Evolutionary conservation across 2,329 filamentous ascomycete genomes (phyloP), one percentile per base, ranked within the genome.

Genomic region (Dryadomyces quercus-mongolicae): DNA sequence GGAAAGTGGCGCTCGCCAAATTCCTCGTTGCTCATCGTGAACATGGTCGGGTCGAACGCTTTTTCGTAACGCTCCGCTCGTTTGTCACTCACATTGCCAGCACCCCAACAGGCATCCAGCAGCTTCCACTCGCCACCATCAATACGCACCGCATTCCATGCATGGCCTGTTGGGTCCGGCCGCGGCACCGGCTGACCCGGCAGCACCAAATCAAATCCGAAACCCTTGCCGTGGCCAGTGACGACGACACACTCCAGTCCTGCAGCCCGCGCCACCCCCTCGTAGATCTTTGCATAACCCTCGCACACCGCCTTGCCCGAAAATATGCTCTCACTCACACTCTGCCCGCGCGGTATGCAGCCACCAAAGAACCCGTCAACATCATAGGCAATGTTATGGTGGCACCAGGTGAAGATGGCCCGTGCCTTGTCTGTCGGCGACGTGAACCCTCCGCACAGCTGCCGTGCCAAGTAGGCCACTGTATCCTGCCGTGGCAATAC

Each of bases 341-440:
- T 85, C 45, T 62, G 60, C 47, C 81, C 82, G 8, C 78, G 74
- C 58, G 82, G 76, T 36, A 95, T 72, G 49, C 74, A 81, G 40
- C 83, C 80, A 55, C 76, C 80, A 64, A 94, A 94, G 71, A 96
- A 95, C 22, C 84, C 78, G 25, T 80, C 76, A 0, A 82, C 81
- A 65, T 97, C 88, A 66, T 97, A 98, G 49, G 76, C 77, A 55
- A 98, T 84, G 62, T 97, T 97, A 68, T 97, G 84, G 68, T 97
- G 92, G 44, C 91, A 82, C 93, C 93, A 98, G 1, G 87, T 88
- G 66, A 97, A 97, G 56, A 98, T 88, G 2, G 83, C 89, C 31
- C 93, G 80, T 2, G 93, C 92, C 71, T 96, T 96, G 68, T 97
- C 92, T 0, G 92, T 95, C 1, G 74, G 71, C 0, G 88, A 95